phyloP scores from a whole-genome alignment of 495 filamentous ascomycete genomes.

The Glonium stellatum region DNA sequence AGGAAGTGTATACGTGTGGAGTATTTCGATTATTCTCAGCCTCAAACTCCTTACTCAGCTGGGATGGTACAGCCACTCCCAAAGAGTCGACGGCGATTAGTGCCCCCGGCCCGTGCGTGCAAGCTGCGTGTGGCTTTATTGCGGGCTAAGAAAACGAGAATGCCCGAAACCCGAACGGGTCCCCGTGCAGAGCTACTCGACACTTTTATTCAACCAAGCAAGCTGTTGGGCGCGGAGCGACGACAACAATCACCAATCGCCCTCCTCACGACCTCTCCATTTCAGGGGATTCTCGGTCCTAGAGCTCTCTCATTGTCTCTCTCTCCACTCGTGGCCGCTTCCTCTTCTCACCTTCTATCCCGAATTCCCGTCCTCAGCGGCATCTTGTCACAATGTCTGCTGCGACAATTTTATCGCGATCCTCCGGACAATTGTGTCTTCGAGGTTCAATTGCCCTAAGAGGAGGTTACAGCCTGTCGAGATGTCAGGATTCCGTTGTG shows the following conservation, averaged over 20 bases:
- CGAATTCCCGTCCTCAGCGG: slow-evolving; percentile 2
- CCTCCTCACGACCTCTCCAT: neutral
- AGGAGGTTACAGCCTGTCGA: slow-evolving; percentile 12
- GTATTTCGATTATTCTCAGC: slow-evolving; percentile 1
- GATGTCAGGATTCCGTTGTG: slow-evolving; percentile 12
- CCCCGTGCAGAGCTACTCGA: neutral
- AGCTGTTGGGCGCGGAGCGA: neutral
- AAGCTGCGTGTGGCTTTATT: too few species aligned
- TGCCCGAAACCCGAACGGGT: neutral
- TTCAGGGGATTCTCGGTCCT: neutral
- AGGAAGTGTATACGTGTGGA: neutral
- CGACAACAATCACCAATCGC: neutral
- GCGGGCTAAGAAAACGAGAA: too few species aligned
- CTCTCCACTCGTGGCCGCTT: slow-evolving; percentile 6
- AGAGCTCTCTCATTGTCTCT: neutral
- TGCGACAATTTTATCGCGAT: slow-evolving; percentile 33
- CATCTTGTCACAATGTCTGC: slow-evolving; percentile 36
- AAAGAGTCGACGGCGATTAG: neutral
- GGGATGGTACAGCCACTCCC: neutral
- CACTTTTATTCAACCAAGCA: neutral
- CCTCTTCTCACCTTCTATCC: slow-evolving; percentile 1
- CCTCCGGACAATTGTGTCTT: slow-evolving; percentile 30
- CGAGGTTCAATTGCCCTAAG: slow-evolving; percentile 27
- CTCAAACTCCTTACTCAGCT: slow-evolving; percentile 1
- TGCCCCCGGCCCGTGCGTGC: too few species aligned